A percentile compares a stretch with the other conserved stretches of the same genome.
Conservation (phyloP, 768 basidiomycete species). For the Pholiota microspora region DNA sequence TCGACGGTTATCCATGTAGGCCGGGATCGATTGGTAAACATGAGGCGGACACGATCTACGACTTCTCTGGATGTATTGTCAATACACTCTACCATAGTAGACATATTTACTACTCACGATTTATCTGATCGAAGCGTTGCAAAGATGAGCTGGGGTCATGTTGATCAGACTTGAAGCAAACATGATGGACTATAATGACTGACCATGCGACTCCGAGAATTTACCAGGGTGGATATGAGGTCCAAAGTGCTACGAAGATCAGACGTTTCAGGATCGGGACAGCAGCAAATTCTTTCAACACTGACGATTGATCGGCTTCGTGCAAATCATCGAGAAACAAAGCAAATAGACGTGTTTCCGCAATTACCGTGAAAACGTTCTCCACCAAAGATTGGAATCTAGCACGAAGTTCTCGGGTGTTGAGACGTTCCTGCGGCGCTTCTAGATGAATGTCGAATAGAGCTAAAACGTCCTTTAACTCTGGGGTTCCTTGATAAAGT, state of each 20-base stretch:
- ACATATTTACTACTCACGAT: no score
- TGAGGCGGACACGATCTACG: constrained; percentile 48
- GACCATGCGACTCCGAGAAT: constrained; percentile 67
- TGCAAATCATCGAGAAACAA: constrained; percentile 75
- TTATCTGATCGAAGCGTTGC: constrained; percentile 59
- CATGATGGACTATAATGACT: neutral
- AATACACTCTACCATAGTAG: no score
- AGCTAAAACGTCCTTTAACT: constrained; percentile 60
- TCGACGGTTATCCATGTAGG: constrained; percentile 70
- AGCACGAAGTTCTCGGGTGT: constrained; percentile 61
- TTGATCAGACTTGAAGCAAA: neutral
- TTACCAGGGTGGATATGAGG: constrained; percentile 60
- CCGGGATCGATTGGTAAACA: constrained; percentile 56
- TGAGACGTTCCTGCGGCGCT: constrained; percentile 50
- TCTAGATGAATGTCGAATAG: constrained; percentile 53
- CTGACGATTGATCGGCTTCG: constrained; percentile 68
- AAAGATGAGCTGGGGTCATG: constrained; percentile 51
- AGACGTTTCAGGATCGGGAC: no score
- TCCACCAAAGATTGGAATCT: constrained; percentile 71
- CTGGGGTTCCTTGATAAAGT: constrained; percentile 69
- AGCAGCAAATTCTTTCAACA: neutral
- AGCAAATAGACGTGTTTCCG: constrained; percentile 68
- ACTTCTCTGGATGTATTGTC: constrained; percentile 32
- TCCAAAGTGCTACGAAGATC: constrained; percentile 52
- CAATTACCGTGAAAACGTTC: constrained; percentile 65